Evolutionary conservation across 116 monocot genomes (phyloP), one percentile per base, ranked within the genome.

Genomic region (Cymodocea nodosa): DNA sequence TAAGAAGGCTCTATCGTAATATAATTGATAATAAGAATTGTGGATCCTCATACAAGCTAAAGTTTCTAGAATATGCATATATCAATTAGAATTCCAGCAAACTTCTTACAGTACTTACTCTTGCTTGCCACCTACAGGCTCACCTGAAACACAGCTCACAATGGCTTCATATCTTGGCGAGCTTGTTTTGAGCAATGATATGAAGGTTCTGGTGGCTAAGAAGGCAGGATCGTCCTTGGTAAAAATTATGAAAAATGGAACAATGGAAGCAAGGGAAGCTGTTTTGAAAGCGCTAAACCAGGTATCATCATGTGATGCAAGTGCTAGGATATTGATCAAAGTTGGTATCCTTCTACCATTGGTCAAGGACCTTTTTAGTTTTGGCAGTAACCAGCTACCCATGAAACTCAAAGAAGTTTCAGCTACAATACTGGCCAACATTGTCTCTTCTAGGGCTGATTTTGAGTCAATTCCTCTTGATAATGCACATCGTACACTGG

Each of bases 281-380:
- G 78, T 87, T 51, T 72, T 97, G 35, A 90, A 84, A 69, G 81
- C 97, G 54, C 67, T 97, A 68, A 90, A 81, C 60, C 85, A 90
- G 63, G 81, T 95, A 20, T 95, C 95, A 50, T 87, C 97, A 15
- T 59, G 79, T 60, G 91, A 88, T 16, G 23, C 76, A n/a, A 87
- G 90, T 39, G 83, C 97, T 37, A 85, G 79, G 44, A 65, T 82
- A 58, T 80, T 97, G 35, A 80, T 90, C 59, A 54, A 87, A 56
- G 79, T 63, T 4, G 91, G 83, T n/a, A 82, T 97, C 62, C 88
- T 97, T 20, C 85, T 85, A 15, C 97, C 97, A 48, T 80, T 97
- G 22, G 72, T 90, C 25, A 79, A 70, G 50, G 87, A 81, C 64
- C 87, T 97, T 68, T 90, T 97, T 62, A 71, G 74, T 34, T 85